These are phyloP conservation scores for Boletellus ananiceps DNA, from an alignment of 768 basidiomycete species.

Conservation along the genomic window DNA sequence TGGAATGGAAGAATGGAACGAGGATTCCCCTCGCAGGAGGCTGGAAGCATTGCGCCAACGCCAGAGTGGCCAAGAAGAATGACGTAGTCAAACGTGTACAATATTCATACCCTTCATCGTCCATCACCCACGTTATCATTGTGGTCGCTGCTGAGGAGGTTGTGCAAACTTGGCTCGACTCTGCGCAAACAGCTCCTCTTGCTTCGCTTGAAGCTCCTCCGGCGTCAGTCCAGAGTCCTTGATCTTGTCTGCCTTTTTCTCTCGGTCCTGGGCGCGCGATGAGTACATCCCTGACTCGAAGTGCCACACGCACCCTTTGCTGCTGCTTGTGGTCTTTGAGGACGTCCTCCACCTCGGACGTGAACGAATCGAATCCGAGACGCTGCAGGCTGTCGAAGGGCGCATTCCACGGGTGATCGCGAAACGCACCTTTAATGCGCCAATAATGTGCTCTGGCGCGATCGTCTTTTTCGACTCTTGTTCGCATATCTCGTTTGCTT, in stretches of 20 bases:
- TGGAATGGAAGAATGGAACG: conserved; percentile 57
- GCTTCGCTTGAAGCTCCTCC: conserved; percentile 82
- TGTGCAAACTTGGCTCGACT: conserved; percentile 78
- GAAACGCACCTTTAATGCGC: conserved; percentile 73
- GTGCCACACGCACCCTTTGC: conserved; percentile 62
- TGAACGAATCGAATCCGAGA: conserved; percentile 90
- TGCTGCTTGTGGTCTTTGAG: conserved; percentile 96
- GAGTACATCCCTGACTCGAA: conserved; percentile 1
- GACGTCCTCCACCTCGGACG: conserved; percentile 85
- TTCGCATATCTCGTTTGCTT: conserved; percentile 97
- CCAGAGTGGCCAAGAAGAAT: conserved; percentile 31
- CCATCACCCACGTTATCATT: conserved; percentile 7
- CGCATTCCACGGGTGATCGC: not conserved
- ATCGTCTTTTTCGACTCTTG: conserved; percentile 99
- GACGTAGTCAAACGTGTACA: conserved; percentile 28
- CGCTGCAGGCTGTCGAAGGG: conserved; percentile 44
- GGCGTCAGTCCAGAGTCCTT: conserved; percentile 86
- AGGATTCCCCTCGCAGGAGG: conserved; percentile 56
- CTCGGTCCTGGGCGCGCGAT: conserved; percentile 58
- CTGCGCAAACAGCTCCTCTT: conserved; percentile 91
- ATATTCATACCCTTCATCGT: conserved; percentile 12
- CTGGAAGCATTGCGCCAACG: conserved; percentile 48
- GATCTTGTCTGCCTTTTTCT: conserved; percentile 88
- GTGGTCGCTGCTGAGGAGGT: conserved; percentile 41
- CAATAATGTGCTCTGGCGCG: conserved; percentile 93